phyloP scores from a whole-genome alignment of 768 basidiomycete species.

The Mycena alexandri region DNA sequence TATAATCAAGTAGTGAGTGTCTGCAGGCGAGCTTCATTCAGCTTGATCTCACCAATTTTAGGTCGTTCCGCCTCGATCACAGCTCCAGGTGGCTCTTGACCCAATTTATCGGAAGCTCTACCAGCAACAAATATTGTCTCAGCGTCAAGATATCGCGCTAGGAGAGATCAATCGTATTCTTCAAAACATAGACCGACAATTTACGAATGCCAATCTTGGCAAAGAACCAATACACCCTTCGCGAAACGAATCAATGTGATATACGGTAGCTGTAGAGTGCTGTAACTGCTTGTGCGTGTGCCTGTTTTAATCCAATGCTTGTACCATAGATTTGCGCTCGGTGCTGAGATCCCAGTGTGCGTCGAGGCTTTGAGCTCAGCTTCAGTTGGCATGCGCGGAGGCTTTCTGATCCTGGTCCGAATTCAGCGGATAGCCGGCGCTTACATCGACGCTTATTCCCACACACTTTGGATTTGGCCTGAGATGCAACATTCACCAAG shows the following conservation, averaged over 20 bases:
- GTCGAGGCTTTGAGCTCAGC: no score
- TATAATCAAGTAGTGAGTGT: conserved; percentile 27
- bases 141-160: conserved; percentile 19
- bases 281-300: no score
- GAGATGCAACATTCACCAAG: no score
- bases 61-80: conserved; percentile 25
- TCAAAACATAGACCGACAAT: conserved; percentile 19
- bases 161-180: conserved; percentile 28
- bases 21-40: not conserved
- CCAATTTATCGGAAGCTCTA: conserved; percentile 15
- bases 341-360: no score
- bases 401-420: no score
- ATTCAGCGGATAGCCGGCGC: no score
- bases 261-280: not conserved
- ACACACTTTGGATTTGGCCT: no score
- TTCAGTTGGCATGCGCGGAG: no score
- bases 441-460: no score
- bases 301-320: no score
- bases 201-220: conserved; percentile 2
- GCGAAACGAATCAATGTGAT: not conserved
- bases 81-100: conserved; percentile 27
- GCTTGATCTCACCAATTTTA: not conserved
- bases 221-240: not conserved
- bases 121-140: conserved; percentile 8
- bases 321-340: no score